Percentiles rank a stretch among this genome's conserved stretches.
These are phyloP conservation scores for Mycena galericulata DNA, from an alignment of 768 basidiomycete genomes.

Conservation along the genomic window DNA sequence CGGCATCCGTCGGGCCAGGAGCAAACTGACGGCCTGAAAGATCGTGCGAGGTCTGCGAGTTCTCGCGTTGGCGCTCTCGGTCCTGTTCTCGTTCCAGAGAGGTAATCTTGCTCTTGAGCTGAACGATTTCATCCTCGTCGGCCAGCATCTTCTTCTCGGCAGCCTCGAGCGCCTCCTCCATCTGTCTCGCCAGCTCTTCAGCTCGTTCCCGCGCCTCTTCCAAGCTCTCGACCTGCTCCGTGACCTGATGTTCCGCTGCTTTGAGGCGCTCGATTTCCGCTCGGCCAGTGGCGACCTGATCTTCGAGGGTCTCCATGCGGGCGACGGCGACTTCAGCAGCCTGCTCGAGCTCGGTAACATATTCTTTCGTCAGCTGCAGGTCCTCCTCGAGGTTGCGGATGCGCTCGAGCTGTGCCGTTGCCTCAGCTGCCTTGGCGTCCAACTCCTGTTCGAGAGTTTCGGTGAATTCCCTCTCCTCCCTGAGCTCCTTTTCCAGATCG, in stretches of 20 bases:
- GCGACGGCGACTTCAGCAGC: slow-evolving; percentile 64
- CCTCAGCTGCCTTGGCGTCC: slow-evolving; percentile 49
- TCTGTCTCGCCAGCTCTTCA: slow-evolving; percentile 68
- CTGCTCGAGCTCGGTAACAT: slow-evolving; percentile 71
- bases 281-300: slow-evolving; percentile 60
- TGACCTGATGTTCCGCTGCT: slow-evolving; percentile 59
- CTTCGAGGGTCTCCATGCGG: slow-evolving; percentile 68
- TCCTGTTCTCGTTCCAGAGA: slow-evolving; percentile 73
- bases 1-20: slow-evolving; percentile 59
- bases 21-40: slow-evolving; percentile 42
- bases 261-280: slow-evolving; percentile 59
- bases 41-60: slow-evolving; percentile 42
- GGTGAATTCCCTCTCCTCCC: slow-evolving; percentile 61
- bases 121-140: slow-evolving; percentile 66
- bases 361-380: slow-evolving; percentile 60
- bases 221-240: slow-evolving; percentile 62
- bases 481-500: slow-evolving; percentile 67
- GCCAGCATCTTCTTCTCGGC: slow-evolving; percentile 77
- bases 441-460: slow-evolving; percentile 61
- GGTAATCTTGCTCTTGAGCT: slow-evolving; percentile 63
- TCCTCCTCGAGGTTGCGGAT: slow-evolving; percentile 57
- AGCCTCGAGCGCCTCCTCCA: slow-evolving; percentile 82
- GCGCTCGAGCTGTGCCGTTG: slow-evolving; percentile 49
- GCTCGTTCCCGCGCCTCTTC: slow-evolving; percentile 65
- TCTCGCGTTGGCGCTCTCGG: slow-evolving; percentile 54